phyloP scores from a whole-genome alignment of 805 yeast species.

The Ogataea pini region DNA sequence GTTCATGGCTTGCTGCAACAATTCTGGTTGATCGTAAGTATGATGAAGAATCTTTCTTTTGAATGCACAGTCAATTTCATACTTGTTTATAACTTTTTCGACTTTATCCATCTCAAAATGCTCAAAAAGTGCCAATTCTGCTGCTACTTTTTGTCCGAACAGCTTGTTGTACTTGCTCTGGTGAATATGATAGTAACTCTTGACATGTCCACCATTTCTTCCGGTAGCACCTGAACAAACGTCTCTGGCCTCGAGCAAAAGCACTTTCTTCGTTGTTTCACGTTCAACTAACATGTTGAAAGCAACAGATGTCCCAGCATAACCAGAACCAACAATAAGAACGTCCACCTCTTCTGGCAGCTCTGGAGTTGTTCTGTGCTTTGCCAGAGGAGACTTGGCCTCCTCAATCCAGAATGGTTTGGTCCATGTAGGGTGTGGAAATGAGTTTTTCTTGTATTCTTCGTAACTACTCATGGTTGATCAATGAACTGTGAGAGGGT shows the following conservation, averaged over 20 bases:
- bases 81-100: constrained; percentile 35
- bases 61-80: constrained; percentile 41
- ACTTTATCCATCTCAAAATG: constrained; percentile 36
- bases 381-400: constrained; percentile 22
- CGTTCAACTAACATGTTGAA: constrained; percentile 38
- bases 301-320: constrained; percentile 45
- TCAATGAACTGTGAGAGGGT: neutral
- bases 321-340: constrained; percentile 47
- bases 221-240: constrained; percentile 45
- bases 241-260: constrained; percentile 31
- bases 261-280: constrained; percentile 16
- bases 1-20: constrained; percentile 15
- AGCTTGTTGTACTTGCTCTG: constrained; percentile 18
- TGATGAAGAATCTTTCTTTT: constrained; percentile 38
- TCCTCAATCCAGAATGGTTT: constrained; percentile 22
- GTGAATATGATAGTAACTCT: constrained; percentile 33
- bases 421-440: constrained; percentile 5
- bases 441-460: constrained; percentile 2
- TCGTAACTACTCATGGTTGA: neutral
- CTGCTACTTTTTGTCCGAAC: constrained; percentile 33
- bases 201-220: constrained; percentile 49
- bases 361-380: constrained; percentile 25
- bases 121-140: constrained; percentile 40
- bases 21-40: constrained; percentile 28
- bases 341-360: constrained; percentile 42